phyloP scores from a whole-genome alignment of 208 protist genomes.

The Leishmania martiniquensis region DNA sequence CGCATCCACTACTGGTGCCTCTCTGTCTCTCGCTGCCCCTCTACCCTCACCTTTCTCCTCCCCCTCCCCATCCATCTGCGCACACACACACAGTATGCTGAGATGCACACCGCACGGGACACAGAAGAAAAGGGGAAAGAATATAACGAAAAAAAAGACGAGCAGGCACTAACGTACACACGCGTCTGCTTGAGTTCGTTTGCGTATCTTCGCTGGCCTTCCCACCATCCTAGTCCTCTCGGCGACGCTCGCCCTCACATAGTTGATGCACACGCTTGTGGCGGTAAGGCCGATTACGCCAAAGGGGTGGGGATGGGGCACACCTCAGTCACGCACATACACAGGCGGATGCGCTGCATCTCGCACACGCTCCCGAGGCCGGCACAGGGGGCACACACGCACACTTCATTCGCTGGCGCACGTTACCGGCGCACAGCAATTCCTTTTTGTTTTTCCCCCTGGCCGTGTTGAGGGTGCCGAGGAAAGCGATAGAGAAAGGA shows the following conservation, averaged over 20 bases:
- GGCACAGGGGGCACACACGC: neutral
- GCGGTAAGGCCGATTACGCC: neutral
- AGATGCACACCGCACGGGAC: neutral
- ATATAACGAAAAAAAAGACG: neutral
- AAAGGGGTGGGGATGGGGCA: neutral
- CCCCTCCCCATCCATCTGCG: neutral
- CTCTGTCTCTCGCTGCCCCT: neutral
- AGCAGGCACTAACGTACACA: neutral
- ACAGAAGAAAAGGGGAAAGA: neutral
- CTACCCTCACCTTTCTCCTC: neutral
- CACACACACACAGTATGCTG: neutral
- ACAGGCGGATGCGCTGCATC: neutral
- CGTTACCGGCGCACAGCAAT: conserved; percentile 1
- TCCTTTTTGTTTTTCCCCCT: neutral
- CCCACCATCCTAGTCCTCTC: neutral
- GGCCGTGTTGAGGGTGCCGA: neutral
- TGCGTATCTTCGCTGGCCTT: neutral
- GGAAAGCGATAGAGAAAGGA: neutral
- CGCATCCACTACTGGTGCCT: neutral
- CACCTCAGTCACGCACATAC: neutral
- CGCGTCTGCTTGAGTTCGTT: neutral
- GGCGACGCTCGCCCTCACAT: neutral
- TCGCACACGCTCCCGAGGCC: no score
- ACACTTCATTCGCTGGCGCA: neutral
- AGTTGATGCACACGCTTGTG: neutral